Percentiles rank a stretch among this genome's conserved stretches.
Conservation (phyloP, 2,329 filamentous ascomycete species). For the Epichloe baconii region DNA sequence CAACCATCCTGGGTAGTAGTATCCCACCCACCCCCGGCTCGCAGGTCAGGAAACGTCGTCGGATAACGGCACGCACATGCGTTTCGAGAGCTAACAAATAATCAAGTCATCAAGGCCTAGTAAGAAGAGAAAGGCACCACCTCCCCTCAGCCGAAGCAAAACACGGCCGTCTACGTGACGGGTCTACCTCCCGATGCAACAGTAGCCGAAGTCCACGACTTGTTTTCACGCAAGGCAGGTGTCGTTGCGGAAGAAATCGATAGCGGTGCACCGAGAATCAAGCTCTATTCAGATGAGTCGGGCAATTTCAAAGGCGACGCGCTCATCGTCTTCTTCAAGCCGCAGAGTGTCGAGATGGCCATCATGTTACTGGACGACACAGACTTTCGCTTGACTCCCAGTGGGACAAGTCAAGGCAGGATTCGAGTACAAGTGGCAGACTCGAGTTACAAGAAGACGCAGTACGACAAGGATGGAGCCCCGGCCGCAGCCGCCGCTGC, state of each 20-base stretch:
- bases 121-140: slow-evolving; percentile 31
- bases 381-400: slow-evolving; percentile 55
- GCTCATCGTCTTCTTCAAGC: slow-evolving; percentile 86
- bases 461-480: slow-evolving; percentile 40
- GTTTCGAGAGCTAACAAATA: not conserved
- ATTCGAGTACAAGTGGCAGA: slow-evolving; percentile 81
- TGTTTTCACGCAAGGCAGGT: slow-evolving; percentile 74
- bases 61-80: too few species aligned
- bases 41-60: too few species aligned
- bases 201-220: slow-evolving; percentile 64
- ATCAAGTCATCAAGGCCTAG: slow-evolving; percentile 19
- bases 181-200: slow-evolving; percentile 71
- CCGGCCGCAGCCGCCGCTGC: not conserved
- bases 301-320: slow-evolving; percentile 90
- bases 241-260: slow-evolving; percentile 93
- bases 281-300: slow-evolving; percentile 72
- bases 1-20: too few species aligned
- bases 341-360: slow-evolving; percentile 79
- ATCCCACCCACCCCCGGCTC: too few species aligned
- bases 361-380: slow-evolving; percentile 71
- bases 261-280: slow-evolving; percentile 75
- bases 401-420: slow-evolving; percentile 41
- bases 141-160: slow-evolving; percentile 45
- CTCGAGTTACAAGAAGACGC: slow-evolving; percentile 78
- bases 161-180: slow-evolving; percentile 87